Evolutionary conservation across 371 early-diverging fungal species (phyloP).

Genomic region (Choanephora cucurbitarum): DNA sequence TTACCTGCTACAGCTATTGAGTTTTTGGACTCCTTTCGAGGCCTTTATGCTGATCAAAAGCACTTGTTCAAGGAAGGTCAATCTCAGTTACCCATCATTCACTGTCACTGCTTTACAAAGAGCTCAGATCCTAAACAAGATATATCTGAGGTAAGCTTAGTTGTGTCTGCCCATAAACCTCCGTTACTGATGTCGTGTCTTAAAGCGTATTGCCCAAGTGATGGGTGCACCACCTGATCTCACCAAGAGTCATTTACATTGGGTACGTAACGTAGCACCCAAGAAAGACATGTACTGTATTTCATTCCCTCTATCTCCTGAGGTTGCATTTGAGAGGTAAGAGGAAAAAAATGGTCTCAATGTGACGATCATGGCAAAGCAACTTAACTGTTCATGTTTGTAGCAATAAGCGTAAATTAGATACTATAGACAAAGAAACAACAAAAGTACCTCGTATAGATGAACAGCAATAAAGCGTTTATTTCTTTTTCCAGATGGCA

Average conservation of each 20-base stretch:
- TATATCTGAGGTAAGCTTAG: constrained; percentile 30
- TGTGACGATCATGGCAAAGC: background rate
- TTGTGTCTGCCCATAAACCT: no score
- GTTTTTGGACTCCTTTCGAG: constrained; percentile 70
- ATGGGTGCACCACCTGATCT: constrained; percentile 50
- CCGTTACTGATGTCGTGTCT: background rate
- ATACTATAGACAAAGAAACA: constrained; percentile 10
- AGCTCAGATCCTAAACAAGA: constrained; percentile 71
- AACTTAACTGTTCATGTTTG: background rate
- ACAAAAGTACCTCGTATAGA: constrained; percentile 5
- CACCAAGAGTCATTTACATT: constrained; percentile 58
- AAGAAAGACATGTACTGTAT: constrained; percentile 98
- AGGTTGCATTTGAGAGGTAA: constrained; percentile 51
- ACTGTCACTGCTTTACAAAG: constrained; percentile 94
- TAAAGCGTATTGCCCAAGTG: constrained; percentile 56
- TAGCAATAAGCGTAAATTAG: constrained; percentile 32
- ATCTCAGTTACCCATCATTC: constrained; percentile 75
- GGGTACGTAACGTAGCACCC: constrained; percentile 94
- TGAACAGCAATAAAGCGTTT: constrained; percentile 2
- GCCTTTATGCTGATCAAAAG: constrained; percentile 64
- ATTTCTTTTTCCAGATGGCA: constrained; percentile 56
- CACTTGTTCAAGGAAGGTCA: constrained; percentile 43
- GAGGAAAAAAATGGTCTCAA: no score
- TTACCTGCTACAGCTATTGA: constrained; percentile 95
- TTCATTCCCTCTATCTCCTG: constrained; percentile 73